Evolutionary conservation across 768 basidiomycete species (phyloP), one percentile per base, ranked within the genome.

Genomic region (Gloeophyllum trabeum): DNA sequence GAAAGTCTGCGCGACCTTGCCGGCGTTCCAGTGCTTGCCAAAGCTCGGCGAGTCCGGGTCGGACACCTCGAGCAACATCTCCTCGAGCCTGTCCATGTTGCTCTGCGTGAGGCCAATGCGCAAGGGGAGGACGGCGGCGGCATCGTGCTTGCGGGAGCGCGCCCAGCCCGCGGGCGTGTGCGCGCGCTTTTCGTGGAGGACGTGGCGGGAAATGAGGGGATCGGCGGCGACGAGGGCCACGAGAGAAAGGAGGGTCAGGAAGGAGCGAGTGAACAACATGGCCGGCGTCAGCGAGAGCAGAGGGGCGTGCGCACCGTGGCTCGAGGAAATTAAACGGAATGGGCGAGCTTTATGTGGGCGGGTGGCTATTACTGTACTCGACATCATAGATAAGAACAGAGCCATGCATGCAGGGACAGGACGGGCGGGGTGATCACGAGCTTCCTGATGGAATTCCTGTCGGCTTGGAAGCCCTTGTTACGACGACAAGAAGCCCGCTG

Each of bases 101-200:
- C 42, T 41, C 49, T 66, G 66, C 35, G 55, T 57, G 37, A 67
- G 57, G 2, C 52, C 63, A 26, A 66, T 54, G 22, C 58, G 57
- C 7, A 66, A 48, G 2, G 62, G 63, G 7, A 63, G 44, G 3
- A 26, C 30, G 16, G 56, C 53, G 34, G 57, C 44, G 6, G 62
- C 18, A 25, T 61, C 49, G 19, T 61, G 54, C 4, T 55, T 61
- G 23, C 60, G 56, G 14, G 55, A 40, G 3, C 48, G 43, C 1
- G 25, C 32, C 70, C 64, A 72, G 2, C 54, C 54, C 4, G 41
- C 7, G 6, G 66, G 67, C 2, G 56, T 48, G 7, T 35, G 47
- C 13, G 54, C 54, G 43, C 66, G 67, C 42, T 55, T 63, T 48
- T 69, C 68, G 43, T 69, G 67, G 21, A 67, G 45, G 36, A 21